A percentile compares a stretch with the other conserved stretches of the same genome.
Conservation (phyloP, 2,329 filamentous ascomycete species). For the Aspergillus terreus region DNA sequence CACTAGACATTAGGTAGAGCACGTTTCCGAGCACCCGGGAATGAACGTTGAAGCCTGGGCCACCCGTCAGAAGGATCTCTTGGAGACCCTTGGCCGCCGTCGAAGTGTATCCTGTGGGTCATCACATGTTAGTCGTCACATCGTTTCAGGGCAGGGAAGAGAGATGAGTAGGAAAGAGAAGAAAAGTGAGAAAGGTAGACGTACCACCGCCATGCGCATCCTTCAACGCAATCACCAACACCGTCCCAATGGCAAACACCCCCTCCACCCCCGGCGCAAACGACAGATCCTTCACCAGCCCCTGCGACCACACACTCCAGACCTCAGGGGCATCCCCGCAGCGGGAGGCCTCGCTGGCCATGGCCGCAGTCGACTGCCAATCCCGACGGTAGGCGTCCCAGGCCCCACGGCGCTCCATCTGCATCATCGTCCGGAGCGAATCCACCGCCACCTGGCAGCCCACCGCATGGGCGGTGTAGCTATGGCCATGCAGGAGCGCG, state of each 20-base stretch:
- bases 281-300: constrained; percentile 59
- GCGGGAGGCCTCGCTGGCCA: neutral
- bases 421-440: constrained; percentile 57
- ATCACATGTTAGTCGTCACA: constrained; percentile 13
- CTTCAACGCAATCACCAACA: constrained; percentile 62
- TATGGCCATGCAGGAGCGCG: constrained; percentile 77
- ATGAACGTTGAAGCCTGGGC: constrained; percentile 48
- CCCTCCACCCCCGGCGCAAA: constrained; percentile 55
- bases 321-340: constrained; percentile 19
- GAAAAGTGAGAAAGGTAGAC: constrained; percentile 8
- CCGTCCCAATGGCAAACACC: constrained; percentile 70
- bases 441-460: constrained; percentile 76
- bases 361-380: constrained; percentile 35
- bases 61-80: constrained; percentile 42
- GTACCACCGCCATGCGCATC: constrained; percentile 47
- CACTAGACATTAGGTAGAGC: constrained; percentile 58
- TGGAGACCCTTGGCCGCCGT: constrained; percentile 53
- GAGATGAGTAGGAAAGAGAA: neutral
- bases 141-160: no score
- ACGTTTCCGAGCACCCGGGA: constrained; percentile 60
- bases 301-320: constrained; percentile 70
- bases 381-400: constrained; percentile 57
- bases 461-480: constrained; percentile 79
- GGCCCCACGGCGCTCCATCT: constrained; percentile 52
- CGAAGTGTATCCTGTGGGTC: constrained; percentile 52